A percentile compares a stretch with the other conserved stretches of the same genome.
Conservation (phyloP, 192 early-diverging fungal species). For the Backusella morwellensis region DNA sequence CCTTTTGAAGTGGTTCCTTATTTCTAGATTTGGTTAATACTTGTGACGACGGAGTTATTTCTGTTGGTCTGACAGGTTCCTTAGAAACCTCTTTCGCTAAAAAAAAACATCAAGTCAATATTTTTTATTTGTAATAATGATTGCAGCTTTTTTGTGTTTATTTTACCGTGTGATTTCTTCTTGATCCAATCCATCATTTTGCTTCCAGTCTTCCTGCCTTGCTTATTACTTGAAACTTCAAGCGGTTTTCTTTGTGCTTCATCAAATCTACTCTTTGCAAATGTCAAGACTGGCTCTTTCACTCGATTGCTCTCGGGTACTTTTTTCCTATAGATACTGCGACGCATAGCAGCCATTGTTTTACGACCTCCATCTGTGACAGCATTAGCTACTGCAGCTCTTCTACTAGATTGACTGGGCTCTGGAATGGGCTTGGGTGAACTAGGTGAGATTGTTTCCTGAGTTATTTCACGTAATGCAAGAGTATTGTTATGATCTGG, state of each 20-base stretch:
- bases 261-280: background rate
- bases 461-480: background rate
- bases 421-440: background rate
- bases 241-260: background rate
- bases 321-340: conserved; percentile 10
- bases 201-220: conserved; percentile 28
- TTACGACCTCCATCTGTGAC: conserved; percentile 8
- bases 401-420: background rate
- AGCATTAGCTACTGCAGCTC: background rate
- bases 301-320: background rate
- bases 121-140: background rate
- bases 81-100: conserved; percentile 2
- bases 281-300: background rate
- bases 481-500: background rate
- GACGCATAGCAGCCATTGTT: conserved; percentile 11
- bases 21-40: conserved; percentile 3
- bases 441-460: background rate
- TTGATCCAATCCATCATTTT: conserved; percentile 59
- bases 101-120: background rate
- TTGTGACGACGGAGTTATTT: background rate
- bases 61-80: background rate
- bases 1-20: background rate
- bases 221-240: background rate
- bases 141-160: background rate
- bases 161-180: conserved; percentile 26